Evolutionary conservation across 345 rosid genomes (phyloP).

Genomic region (Syzygium jambos): DNA sequence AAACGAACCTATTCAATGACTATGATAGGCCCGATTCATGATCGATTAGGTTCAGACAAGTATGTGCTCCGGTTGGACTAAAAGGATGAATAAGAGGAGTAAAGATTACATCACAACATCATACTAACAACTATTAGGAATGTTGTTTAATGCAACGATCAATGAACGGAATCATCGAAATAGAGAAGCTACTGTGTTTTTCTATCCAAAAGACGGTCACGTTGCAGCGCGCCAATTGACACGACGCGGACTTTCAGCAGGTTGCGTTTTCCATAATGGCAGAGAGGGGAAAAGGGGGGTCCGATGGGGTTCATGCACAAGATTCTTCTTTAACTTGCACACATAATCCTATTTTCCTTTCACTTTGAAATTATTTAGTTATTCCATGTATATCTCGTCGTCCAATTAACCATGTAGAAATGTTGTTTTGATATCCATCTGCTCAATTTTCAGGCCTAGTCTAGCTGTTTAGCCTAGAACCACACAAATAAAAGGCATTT

Average conservation of each 20-base stretch:
- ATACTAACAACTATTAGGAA: neutral
- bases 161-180: neutral
- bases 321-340: too few species aligned
- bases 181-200: neutral
- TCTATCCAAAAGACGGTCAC: neutral
- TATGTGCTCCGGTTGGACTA: neutral
- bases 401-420: neutral
- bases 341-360: neutral
- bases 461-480: too few species aligned
- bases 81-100: neutral
- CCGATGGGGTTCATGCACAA: neutral
- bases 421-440: neutral
- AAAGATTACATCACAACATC: neutral
- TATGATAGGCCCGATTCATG: rapidly evolving
- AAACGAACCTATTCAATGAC: neutral
- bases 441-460: too few species aligned
- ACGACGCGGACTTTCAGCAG: neutral
- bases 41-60: neutral
- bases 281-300: neutral
- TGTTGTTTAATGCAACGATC: neutral
- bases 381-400: neutral
- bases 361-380: neutral
- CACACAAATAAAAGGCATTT: too few species aligned
- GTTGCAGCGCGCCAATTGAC: neutral
- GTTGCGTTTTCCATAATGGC: neutral